phyloP scores from a whole-genome alignment of 2,329 filamentous ascomycete genomes.

The Sporothrix inflata region DNA sequence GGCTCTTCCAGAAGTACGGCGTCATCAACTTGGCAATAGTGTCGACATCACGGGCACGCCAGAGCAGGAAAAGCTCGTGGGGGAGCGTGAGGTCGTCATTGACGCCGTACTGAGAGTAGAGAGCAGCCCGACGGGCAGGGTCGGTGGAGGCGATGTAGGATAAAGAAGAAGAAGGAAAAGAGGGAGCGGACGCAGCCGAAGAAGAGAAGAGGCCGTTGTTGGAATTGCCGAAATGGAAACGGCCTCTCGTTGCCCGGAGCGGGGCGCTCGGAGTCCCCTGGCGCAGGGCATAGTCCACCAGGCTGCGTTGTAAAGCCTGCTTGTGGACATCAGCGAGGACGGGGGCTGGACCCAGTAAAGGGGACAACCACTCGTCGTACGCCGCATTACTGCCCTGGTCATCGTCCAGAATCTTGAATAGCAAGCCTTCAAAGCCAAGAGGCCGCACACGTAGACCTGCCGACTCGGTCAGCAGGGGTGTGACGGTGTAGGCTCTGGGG shows the following conservation, averaged over 20 bases:
- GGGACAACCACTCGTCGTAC: slow-evolving; percentile 5
- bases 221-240: neutral
- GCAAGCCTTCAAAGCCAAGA: neutral
- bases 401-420: neutral
- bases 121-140: neutral
- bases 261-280: neutral
- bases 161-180: neutral
- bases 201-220: neutral
- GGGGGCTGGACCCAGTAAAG: neutral
- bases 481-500: neutral
- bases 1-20: slow-evolving; percentile 6
- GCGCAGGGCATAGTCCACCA: slow-evolving; percentile 3
- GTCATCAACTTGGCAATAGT: slow-evolving; percentile 11
- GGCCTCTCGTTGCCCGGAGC: neutral
- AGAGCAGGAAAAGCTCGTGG: slow-evolving; percentile 25
- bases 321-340: neutral
- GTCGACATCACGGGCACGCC: slow-evolving; percentile 6
- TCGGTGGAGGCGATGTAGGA: neutral
- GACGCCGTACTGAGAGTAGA: neutral
- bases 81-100: neutral
- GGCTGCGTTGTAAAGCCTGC: neutral
- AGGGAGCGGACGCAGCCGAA: neutral
- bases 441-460: neutral
- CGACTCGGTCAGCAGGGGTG: neutral
- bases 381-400: neutral